Evolutionary conservation across 331 rosid species (phyloP).

Genomic region (Arachis monticola): DNA sequence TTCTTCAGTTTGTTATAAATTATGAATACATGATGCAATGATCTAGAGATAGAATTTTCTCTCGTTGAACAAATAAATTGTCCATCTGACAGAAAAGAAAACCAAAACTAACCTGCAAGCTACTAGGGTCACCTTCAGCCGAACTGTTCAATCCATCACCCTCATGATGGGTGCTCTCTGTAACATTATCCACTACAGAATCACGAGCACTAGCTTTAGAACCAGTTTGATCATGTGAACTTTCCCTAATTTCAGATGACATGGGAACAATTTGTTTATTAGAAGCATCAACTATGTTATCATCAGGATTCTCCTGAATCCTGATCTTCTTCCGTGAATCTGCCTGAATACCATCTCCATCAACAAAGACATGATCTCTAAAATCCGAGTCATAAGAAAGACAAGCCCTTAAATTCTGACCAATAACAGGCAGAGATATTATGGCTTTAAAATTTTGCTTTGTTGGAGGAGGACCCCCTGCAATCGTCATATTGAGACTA

Average conservation of each 20-base stretch:
- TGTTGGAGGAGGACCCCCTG: constrained; percentile 98
- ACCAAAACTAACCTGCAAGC: constrained; percentile 50
- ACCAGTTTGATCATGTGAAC: constrained; percentile 39
- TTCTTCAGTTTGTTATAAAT: constrained; percentile 43
- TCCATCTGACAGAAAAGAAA: constrained; percentile 21
- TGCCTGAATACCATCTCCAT: constrained; percentile 40
- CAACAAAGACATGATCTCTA: constrained; percentile 42
- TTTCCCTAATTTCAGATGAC: constrained; percentile 42
- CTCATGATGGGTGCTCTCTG: constrained; percentile 31
- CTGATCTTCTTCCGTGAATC: constrained; percentile 48
- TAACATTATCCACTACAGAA: constrained; percentile 39
- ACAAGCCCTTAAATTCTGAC: constrained; percentile 81
- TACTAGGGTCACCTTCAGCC: constrained; percentile 40
- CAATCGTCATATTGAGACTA: constrained; percentile 79
- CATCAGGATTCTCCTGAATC: constrained; percentile 48
- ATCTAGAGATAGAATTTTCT: constrained; percentile 32
- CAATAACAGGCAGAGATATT: constrained; percentile 81
- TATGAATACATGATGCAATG: constrained; percentile 39
- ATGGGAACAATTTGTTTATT: constrained; percentile 38
- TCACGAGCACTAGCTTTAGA: constrained; percentile 43
- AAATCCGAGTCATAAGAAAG: constrained; percentile 62
- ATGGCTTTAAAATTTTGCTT: constrained; percentile 85
- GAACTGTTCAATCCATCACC: constrained; percentile 47
- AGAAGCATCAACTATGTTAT: constrained; percentile 24
- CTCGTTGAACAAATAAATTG: constrained; percentile 19